Evolutionary conservation across 306 rosid genomes (phyloP), one percentile per base, ranked within the genome.

Genomic region (Crotalaria pallida): DNA sequence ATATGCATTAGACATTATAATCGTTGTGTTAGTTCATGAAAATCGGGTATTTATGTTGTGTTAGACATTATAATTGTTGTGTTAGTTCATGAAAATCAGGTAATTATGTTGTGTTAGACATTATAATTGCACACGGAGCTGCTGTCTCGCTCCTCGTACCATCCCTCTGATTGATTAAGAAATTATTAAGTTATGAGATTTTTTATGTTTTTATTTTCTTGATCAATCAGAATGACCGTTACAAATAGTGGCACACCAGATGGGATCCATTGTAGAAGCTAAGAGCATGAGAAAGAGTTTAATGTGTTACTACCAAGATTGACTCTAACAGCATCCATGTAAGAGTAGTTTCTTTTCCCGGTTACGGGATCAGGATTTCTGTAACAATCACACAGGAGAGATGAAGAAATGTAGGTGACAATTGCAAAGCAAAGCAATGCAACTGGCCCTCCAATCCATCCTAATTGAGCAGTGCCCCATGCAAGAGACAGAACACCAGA

Each of bases 261-360:
- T n/a, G n/a, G n/a, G n/a, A n/a, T n/a, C n/a, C n/a, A n/a, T n/a
- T n/a, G n/a, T n/a, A n/a, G n/a, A n/a, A 66, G 40, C 81, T 74
- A 67, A 90, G 95, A 72, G 96, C 95, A 45, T 77, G 89, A 79
- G 71, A 84, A n/a, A n/a, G n/a, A n/a, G n/a, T n/a, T n/a, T n/a
- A n/a, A n/a, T n/a, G n/a, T n/a, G n/a, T n/a, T n/a, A n/a, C n/a
- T n/a, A n/a, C n/a, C n/a, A n/a, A n/a, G n/a, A n/a, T n/a, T n/a
- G n/a, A n/a, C n/a, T n/a, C n/a, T n/a, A n/a, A n/a, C n/a, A n/a
- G n/a, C n/a, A n/a, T n/a, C n/a, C n/a, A n/a, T n/a, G n/a, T n/a
- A 90, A 29, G 80, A 74, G 78, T 69, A 77, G 83, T 86, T 90
- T 79, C 92, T 79, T 57, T 82, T 82, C 22, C 92, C 91, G 3